Evolutionary conservation across 1,284 basidiomycete genomes (phyloP).

Genomic region (Hemileia vastatrix): DNA sequence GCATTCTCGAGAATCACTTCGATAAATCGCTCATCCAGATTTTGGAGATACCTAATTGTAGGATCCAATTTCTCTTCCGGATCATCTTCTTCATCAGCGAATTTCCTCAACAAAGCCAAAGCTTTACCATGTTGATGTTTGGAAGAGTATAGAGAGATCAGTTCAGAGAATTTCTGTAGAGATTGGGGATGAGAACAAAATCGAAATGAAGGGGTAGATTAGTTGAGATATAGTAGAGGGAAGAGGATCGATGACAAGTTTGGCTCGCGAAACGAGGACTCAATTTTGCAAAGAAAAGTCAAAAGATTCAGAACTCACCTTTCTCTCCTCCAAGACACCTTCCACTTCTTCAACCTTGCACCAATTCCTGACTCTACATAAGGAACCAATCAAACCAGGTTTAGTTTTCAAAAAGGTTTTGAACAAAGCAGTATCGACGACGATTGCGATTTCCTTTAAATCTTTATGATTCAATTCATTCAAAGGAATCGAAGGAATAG

Average conservation of each 20-base stretch:
- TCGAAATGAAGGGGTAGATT: background rate
- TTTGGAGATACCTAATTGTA: slow-evolving; percentile 81
- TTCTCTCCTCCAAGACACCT: slow-evolving; percentile 66
- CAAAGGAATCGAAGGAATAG: too few relatives aligned
- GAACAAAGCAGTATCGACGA: slow-evolving; percentile 91
- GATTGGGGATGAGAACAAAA: background rate
- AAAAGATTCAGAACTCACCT: slow-evolving; percentile 58
- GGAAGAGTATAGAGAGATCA: slow-evolving; percentile 82
- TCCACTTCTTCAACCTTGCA: slow-evolving; percentile 94
- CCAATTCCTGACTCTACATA: slow-evolving; percentile 91
- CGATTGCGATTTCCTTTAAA: slow-evolving; percentile 73
- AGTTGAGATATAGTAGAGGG: background rate
- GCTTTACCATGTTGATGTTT: slow-evolving; percentile 93
- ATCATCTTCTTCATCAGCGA: slow-evolving; percentile 69
- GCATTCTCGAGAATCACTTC: slow-evolving; percentile 68
- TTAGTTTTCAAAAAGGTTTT: slow-evolving; percentile 79
- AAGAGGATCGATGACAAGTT: too few relatives aligned
- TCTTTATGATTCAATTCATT: slow-evolving; percentile 53
- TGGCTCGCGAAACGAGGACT: too few relatives aligned
- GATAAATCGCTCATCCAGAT: slow-evolving; percentile 69
- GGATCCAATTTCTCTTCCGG: slow-evolving; percentile 70
- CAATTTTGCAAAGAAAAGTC: too few relatives aligned
- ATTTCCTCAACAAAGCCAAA: slow-evolving; percentile 68
- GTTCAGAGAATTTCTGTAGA: slow-evolving; percentile 77
- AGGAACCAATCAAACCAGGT: slow-evolving; percentile 69